phyloP scores from a whole-genome alignment of 768 basidiomycete genomes.

The Mycena olivaceomarginata region DNA sequence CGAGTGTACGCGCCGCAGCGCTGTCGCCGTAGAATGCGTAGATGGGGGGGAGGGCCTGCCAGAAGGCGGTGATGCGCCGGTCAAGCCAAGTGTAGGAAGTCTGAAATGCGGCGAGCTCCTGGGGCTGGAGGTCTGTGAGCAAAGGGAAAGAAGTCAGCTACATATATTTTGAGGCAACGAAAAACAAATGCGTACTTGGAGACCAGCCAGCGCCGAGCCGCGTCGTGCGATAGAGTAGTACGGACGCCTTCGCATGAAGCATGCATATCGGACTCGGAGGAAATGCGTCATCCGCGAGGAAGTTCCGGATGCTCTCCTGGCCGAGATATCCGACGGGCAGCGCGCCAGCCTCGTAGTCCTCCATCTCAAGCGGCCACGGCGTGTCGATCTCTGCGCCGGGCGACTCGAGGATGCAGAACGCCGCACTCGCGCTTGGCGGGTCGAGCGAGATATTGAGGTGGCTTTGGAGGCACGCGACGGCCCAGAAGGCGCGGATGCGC shows the following conservation, averaged over 20 bases:
- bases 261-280: not conserved
- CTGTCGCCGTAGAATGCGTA: conserved; percentile 27
- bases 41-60: conserved; percentile 35
- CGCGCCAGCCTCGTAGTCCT: conserved; percentile 27
- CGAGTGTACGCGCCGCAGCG: conserved; percentile 25
- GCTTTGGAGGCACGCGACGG: conserved; percentile 29
- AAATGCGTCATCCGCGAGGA: conserved; percentile 14
- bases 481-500: conserved; percentile 46
- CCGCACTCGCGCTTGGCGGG: not conserved
- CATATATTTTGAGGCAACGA: no score
- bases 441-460: conserved; percentile 26
- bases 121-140: conserved; percentile 11
- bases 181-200: conserved; percentile 8
- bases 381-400: conserved; percentile 42
- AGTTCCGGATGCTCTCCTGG: conserved; percentile 20
- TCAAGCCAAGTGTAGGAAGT: conserved; percentile 32
- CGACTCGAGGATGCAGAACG: conserved; percentile 41
- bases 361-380: conserved; percentile 44
- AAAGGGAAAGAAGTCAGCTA: not conserved
- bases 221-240: conserved; percentile 31
- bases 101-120: conserved; percentile 13
- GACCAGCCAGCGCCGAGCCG: conserved; percentile 11
- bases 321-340: not conserved
- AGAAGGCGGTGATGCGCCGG: conserved; percentile 34
- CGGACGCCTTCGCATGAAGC: conserved; percentile 33